Percentiles rank a stretch among this genome's conserved stretches.
Conservation (phyloP, 768 basidiomycete genomes). For the Kwoniella mangroviensis region DNA sequence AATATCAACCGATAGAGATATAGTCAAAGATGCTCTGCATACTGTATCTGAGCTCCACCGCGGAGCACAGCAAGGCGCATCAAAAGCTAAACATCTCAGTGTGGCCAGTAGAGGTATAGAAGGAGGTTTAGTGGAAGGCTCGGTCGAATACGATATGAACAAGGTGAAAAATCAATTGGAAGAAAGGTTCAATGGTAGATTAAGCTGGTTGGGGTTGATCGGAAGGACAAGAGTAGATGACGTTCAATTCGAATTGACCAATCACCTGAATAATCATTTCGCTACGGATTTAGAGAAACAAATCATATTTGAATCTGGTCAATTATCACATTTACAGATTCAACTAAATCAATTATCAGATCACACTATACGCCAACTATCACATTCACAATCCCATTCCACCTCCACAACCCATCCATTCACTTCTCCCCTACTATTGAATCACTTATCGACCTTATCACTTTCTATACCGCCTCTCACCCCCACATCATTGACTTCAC, state of each 20-base stretch:
- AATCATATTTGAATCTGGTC: conserved; percentile 52
- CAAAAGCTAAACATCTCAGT: conserved; percentile 34
- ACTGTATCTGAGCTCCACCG: conserved; percentile 28
- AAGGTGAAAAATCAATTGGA: conserved; percentile 18
- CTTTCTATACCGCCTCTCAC: conserved; percentile 35
- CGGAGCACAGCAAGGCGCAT: conserved; percentile 18
- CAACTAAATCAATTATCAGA: conserved; percentile 31
- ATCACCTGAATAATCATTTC: conserved; percentile 33
- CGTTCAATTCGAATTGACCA: conserved; percentile 40
- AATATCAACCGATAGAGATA: conserved; percentile 21
- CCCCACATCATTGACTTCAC: conserved; percentile 38
- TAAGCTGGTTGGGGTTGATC: conserved; percentile 43
- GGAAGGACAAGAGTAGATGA: conserved; percentile 43
- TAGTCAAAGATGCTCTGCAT: conserved; percentile 15
- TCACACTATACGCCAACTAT: conserved; percentile 34
- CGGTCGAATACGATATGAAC: conserved; percentile 34
- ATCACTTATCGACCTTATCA: conserved; percentile 46
- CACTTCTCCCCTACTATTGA: conserved; percentile 52
- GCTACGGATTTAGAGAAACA: conserved; percentile 39
- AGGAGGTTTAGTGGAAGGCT: conserved; percentile 34
- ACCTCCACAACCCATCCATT: conserved; percentile 35
- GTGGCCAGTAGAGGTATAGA: conserved; percentile 35
- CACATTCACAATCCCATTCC: conserved; percentile 7
- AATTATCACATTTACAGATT: conserved; percentile 45
- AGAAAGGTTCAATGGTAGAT: conserved; percentile 24